Conservation (phyloP, 441 rosid genomes). For the Daphne laureola region DNA sequence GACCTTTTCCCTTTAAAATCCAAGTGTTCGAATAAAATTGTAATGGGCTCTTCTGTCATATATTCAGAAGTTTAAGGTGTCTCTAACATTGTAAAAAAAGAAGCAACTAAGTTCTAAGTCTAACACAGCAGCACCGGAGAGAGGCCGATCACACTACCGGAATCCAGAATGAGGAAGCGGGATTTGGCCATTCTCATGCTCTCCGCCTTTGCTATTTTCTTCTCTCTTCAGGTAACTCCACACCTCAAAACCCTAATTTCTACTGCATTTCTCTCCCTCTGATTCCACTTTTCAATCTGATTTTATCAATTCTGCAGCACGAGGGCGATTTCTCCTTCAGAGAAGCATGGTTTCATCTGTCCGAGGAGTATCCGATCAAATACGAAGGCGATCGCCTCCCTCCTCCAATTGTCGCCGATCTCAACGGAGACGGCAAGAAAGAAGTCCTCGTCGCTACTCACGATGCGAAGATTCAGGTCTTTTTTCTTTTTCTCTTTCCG, state of each 20-base stretch:
- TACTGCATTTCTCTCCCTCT: neutral
- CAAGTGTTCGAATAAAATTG: too few species aligned
- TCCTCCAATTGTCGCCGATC: slow-evolving; percentile 84
- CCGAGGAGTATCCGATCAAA: slow-evolving; percentile 82
- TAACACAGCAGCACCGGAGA: slow-evolving; percentile 4
- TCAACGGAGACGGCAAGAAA: slow-evolving; percentile 88
- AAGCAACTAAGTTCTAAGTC: too few species aligned
- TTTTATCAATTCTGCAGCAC: slow-evolving; percentile 35
- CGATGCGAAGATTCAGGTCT: slow-evolving; percentile 87
- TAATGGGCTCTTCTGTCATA: too few species aligned
- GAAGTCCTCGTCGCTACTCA: slow-evolving; percentile 85
- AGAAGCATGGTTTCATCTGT: slow-evolving; percentile 90
- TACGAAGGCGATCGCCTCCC: slow-evolving; percentile 90
- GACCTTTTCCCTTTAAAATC: too few species aligned
- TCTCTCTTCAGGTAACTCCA: slow-evolving; percentile 76
- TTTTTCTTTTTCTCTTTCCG: slow-evolving; percentile 8
- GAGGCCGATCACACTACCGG: neutral
- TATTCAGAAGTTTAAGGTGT: too few species aligned
- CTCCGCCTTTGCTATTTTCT: slow-evolving; percentile 90
- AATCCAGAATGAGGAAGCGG: slow-evolving; percentile 74
- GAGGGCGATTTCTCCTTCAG: slow-evolving; percentile 96
- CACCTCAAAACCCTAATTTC: neutral
- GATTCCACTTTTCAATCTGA: neutral
- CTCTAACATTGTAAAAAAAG: too few species aligned
- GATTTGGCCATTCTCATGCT: slow-evolving; percentile 97